These are phyloP conservation scores for Aspergillus niger DNA, from an alignment of 2,329 filamentous ascomycete species.

Conservation along the genomic window DNA sequence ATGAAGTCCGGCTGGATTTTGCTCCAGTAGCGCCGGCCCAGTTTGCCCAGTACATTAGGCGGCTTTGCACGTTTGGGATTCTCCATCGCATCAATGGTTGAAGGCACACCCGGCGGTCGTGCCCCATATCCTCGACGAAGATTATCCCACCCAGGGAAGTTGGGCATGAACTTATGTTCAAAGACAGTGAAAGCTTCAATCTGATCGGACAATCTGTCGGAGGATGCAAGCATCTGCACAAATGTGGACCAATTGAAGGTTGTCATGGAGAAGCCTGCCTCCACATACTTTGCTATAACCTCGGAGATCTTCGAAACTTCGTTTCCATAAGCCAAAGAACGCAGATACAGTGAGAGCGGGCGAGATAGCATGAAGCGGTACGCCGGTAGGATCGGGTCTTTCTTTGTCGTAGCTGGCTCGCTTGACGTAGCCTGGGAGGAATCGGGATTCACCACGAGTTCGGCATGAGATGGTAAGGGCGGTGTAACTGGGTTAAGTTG, in stretches of 20 bases:
- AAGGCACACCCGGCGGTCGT: constrained; percentile 32
- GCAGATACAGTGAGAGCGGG: constrained; percentile 56
- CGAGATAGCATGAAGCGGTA: constrained; percentile 53
- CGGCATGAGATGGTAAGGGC: constrained; percentile 16
- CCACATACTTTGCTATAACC: constrained; percentile 59
- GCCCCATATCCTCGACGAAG: constrained; percentile 37
- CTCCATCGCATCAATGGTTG: constrained; percentile 37
- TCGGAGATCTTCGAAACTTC: constrained; percentile 54
- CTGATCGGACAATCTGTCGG: constrained; percentile 58
- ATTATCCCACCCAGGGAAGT: constrained; percentile 72
- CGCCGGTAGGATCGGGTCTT: constrained; percentile 33
- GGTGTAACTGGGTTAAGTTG: constrained; percentile 13
- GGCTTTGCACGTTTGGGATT: constrained; percentile 23
- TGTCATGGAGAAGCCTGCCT: constrained; percentile 71
- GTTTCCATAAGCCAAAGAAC: constrained; percentile 55
- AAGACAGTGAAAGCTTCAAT: constrained; percentile 68
- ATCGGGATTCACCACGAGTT: constrained; percentile 1
- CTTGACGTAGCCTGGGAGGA: background rate
- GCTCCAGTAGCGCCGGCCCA: constrained; percentile 36
- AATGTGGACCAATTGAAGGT: constrained; percentile 79
- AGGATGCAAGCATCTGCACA: constrained; percentile 66
- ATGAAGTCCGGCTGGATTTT: constrained; percentile 43
- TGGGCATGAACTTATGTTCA: constrained; percentile 75
- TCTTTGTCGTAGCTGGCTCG: constrained; percentile 3
- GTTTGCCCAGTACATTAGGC: constrained; percentile 34